Evolutionary conservation across 1,284 basidiomycete species (phyloP).

Genomic region (Sporisorium scitamineum): DNA sequence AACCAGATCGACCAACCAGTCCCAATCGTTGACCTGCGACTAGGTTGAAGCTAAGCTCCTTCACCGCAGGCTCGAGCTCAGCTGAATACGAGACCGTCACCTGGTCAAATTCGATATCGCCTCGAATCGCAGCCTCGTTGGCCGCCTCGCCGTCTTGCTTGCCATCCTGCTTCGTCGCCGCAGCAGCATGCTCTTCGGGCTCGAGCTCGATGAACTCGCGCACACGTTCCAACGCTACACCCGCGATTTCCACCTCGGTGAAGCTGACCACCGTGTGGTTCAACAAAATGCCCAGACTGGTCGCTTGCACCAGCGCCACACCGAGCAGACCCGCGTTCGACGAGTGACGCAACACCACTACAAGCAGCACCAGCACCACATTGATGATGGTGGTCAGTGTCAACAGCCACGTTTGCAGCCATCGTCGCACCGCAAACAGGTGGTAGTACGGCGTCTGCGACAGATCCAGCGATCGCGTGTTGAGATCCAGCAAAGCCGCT

Average conservation of each 20-base stretch:
- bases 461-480: slow-evolving; percentile 35
- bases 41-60: slow-evolving; percentile 46
- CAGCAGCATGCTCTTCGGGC: slow-evolving; percentile 33
- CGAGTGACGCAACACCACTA: slow-evolving; percentile 51
- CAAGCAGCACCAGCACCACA: slow-evolving; percentile 45
- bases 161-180: not conserved
- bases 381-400: slow-evolving; percentile 46
- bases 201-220: slow-evolving; percentile 60
- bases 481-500: slow-evolving; percentile 35
- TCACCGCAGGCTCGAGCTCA: slow-evolving; percentile 49
- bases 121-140: slow-evolving; percentile 11
- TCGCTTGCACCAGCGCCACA: slow-evolving; percentile 66
- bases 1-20: slow-evolving; percentile 51
- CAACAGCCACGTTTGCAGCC: slow-evolving; percentile 59
- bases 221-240: slow-evolving; percentile 68
- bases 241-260: slow-evolving; percentile 68
- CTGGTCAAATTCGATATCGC: slow-evolving; percentile 41
- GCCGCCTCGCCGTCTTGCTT: slow-evolving; percentile 4
- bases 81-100: slow-evolving; percentile 44
- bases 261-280: slow-evolving; percentile 57
- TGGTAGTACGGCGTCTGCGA: slow-evolving; percentile 54
- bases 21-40: slow-evolving; percentile 49
- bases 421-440: slow-evolving; percentile 51
- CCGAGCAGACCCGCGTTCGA: slow-evolving; percentile 59
- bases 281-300: slow-evolving; percentile 38